Conservation (phyloP, 768 basidiomycete species). For the Termitomyces sp. region DNA sequence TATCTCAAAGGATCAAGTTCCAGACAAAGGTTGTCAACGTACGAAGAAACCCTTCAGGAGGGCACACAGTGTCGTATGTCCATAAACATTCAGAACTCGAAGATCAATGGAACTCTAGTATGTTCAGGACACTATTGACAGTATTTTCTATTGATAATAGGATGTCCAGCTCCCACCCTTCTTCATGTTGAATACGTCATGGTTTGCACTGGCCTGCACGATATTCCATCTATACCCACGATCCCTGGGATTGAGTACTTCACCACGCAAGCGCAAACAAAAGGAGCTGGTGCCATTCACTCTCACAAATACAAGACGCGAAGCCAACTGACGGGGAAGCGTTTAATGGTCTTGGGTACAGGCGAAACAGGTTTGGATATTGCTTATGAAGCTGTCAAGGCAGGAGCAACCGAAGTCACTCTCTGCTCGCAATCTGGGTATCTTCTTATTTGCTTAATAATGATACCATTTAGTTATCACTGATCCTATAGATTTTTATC, state of each 20-base stretch:
- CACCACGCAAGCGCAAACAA: constrained; percentile 15
- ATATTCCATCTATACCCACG: constrained; percentile 42
- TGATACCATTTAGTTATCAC: neutral
- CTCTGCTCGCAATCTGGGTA: constrained; percentile 49
- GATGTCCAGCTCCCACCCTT: constrained; percentile 17
- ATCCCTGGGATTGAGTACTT: constrained; percentile 45
- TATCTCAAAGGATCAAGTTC: constrained; percentile 31
- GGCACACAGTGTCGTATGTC: constrained; percentile 32
- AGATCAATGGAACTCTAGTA: constrained; percentile 24
- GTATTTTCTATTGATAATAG: neutral
- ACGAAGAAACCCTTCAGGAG: constrained; percentile 23
- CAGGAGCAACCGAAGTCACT: constrained; percentile 44
- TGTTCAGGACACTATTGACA: neutral
- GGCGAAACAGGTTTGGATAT: constrained; percentile 65
- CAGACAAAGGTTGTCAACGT: constrained; percentile 33
- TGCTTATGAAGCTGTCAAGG: constrained; percentile 43
- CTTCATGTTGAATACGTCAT: constrained; percentile 37
- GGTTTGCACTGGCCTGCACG: constrained; percentile 53
- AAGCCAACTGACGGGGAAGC: constrained; percentile 34
- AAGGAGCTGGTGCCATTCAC: constrained; percentile 33
- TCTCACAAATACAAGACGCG: constrained; percentile 47
- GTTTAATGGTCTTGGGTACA: constrained; percentile 51
- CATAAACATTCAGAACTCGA: constrained; percentile 11
- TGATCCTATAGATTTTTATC: constrained; percentile 38
- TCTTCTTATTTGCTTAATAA: constrained; percentile 1